Base-by-base conservation (phyloP, 2,329 filamentous ascomycete species). In the Talaromyces atroroseus region DNA sequence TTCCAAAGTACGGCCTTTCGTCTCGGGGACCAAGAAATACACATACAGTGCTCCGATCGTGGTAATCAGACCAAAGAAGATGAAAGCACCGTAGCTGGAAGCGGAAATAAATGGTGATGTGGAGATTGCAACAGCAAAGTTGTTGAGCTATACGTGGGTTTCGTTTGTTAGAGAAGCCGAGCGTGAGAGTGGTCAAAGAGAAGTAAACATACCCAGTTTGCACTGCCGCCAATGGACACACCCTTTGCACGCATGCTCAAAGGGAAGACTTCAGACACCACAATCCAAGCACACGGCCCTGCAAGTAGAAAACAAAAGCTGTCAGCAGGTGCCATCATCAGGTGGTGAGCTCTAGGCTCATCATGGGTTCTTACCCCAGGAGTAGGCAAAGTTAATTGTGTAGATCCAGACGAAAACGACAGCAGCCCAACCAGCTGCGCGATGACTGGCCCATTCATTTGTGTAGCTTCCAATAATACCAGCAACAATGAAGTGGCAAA, bases 161-260 rank as follows among this genome's bases (percentile, higher is more conserved):
- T 29, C 8, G 26, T 29, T 29, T 5, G 26, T 29, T 8, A 29
- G 26, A 29, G 26, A 29, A 29, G 8, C 26, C 29, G 7, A 34
- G 29, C 29, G 4, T 26, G 24, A 26, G 24, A 38, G 12, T n/a
- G 66, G 63, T 58, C 72, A 72, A 29, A 85, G 84, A 79, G 61
- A 86, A 86, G 65, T 86, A 85, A 65, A 80, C 82, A 2, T 29
- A 85, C 68, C 78, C 86, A 88, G 70, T 84, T 85, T 5, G 79
- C 79, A 58, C 79, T 82, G 0, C 84, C 86, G 0, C 82, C 82
- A 1, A 87, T 72, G 1, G 84, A 84, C 0, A 86, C 83, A 32
- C 86, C 86, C 65, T 87, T 88, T 2, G 84, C 83, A 7, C 84
- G 75, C 0, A 82, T 71, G 0, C 76, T 77, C 1, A 78, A 80